Conservation (phyloP, 352 stramenopile genomes). For the Phytopythium chamaehyphon region DNA sequence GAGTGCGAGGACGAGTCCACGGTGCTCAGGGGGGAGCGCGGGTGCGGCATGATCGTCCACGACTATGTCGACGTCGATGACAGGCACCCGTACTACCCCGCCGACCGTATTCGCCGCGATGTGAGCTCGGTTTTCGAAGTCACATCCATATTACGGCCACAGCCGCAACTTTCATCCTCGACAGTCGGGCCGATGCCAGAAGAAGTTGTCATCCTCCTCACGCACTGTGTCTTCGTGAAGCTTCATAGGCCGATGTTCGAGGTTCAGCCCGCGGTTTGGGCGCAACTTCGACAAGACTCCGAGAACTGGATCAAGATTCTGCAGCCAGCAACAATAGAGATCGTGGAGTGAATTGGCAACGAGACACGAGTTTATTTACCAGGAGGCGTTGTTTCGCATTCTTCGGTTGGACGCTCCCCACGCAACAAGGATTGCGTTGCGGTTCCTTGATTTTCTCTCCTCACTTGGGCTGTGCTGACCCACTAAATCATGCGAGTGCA, state of each 20-base stretch:
- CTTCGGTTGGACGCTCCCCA: no score
- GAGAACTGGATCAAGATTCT: slow-evolving; percentile 15
- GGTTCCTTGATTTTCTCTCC: no score
- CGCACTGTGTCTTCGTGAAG: slow-evolving; percentile 14
- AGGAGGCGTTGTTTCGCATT: no score
- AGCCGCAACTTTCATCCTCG: no score
- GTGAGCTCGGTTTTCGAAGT: slow-evolving; percentile 21
- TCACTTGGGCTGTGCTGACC: no score
- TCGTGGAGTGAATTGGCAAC: slow-evolving; percentile 4
- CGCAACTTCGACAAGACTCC: slow-evolving; percentile 7
- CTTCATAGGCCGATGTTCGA: slow-evolving; percentile 12
- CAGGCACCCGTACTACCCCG: slow-evolving; percentile 13
- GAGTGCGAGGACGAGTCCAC: slow-evolving; percentile 15
- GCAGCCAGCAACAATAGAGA: slow-evolving; percentile 9
- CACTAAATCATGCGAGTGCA: no score
- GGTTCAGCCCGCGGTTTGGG: slow-evolving; percentile 6
- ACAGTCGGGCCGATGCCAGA: not conserved
- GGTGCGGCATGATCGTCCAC: slow-evolving; percentile 13
- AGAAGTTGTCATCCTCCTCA: slow-evolving; percentile 12
- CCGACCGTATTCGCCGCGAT: slow-evolving; percentile 12
- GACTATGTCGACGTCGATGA: slow-evolving; percentile 25
- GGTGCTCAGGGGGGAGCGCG: slow-evolving; percentile 9
- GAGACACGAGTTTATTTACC: not conserved
- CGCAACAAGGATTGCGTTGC: no score
- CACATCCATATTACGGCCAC: slow-evolving; percentile 10